phyloP scores from a whole-genome alignment of 306 rosid genomes.

The Lathyrus aphaca region DNA sequence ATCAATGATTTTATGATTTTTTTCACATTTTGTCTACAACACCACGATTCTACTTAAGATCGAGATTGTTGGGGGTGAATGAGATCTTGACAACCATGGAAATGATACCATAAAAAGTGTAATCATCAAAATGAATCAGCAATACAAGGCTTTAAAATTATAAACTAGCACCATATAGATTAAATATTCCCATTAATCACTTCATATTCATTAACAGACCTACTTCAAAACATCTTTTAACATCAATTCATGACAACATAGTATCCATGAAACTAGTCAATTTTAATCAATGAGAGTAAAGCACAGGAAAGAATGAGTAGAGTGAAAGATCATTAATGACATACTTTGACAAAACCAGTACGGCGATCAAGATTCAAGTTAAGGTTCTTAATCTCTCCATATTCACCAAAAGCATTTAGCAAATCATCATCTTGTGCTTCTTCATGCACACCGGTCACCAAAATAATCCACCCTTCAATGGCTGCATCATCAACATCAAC shows the following conservation, averaged over 20 bases:
- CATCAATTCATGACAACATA: not conserved
- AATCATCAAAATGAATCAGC: not conserved
- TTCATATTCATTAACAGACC: not conserved
- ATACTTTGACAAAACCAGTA: slow-evolving; percentile 92
- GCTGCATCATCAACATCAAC: slow-evolving; percentile 48
- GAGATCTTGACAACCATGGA: not conserved
- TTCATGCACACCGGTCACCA: slow-evolving; percentile 95
- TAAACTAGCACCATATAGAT: not conserved
- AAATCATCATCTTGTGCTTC: slow-evolving; percentile 98
- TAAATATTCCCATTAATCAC: not conserved
- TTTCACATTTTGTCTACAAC: no score
- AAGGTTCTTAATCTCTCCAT: slow-evolving; percentile 89
- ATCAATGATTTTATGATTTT: no score
- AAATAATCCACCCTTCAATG: slow-evolving; percentile 97
- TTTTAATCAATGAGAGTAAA: not conserved
- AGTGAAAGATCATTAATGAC: not conserved
- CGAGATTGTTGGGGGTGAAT: no score
- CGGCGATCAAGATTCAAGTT: slow-evolving; percentile 98
- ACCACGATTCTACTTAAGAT: no score
- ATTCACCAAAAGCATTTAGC: slow-evolving; percentile 84
- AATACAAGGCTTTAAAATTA: not conserved
- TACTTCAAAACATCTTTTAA: not conserved
- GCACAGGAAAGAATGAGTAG: not conserved
- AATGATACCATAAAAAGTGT: not conserved
- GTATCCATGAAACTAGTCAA: not conserved